Percentiles rank a stretch among this genome's conserved stretches.
Evolutionary conservation across 2,329 filamentous ascomycete genomes (phyloP).

Genomic region (Aureobasidium melanogenum): DNA sequence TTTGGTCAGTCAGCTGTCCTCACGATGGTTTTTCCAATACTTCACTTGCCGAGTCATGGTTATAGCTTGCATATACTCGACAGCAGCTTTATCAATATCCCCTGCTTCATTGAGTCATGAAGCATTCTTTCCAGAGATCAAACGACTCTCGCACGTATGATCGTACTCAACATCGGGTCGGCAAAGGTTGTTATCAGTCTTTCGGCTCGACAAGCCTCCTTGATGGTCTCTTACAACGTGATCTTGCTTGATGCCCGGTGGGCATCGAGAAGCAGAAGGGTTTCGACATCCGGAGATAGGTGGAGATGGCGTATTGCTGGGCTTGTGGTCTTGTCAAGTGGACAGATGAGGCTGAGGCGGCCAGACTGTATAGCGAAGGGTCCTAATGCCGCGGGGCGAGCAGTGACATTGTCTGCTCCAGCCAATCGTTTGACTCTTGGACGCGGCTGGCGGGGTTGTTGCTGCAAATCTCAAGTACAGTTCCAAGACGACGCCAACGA

Average conservation of each 20-base stretch:
- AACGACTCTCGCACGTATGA: not conserved
- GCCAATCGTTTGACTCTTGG: no score
- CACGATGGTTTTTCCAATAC: no score
- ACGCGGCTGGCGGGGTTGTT: not conserved
- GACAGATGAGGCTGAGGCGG: not conserved
- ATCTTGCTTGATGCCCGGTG: no score
- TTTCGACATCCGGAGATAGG: not conserved
- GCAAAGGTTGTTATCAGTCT: no score
- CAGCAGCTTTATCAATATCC: not conserved
- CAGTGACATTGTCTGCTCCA: not conserved
- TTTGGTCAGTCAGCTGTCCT: not conserved
- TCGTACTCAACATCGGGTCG: not conserved
- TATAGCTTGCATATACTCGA: not conserved
- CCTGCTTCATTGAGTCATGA: not conserved
- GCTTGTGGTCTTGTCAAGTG: not conserved
- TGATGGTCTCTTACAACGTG: not conserved
- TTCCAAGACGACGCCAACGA: no score
- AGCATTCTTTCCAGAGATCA: not conserved
- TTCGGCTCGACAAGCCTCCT: not conserved
- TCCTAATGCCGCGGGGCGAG: not conserved
- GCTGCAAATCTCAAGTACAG: no score
- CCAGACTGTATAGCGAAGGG: not conserved
- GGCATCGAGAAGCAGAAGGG: not conserved
- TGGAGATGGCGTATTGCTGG: not conserved
- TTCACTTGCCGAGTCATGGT: not conserved